Percentiles rank a stretch among this genome's conserved stretches.
These are phyloP conservation scores for Cucurbita maxima DNA, from an alignment of 306 rosid genomes.

Conservation along the genomic window DNA sequence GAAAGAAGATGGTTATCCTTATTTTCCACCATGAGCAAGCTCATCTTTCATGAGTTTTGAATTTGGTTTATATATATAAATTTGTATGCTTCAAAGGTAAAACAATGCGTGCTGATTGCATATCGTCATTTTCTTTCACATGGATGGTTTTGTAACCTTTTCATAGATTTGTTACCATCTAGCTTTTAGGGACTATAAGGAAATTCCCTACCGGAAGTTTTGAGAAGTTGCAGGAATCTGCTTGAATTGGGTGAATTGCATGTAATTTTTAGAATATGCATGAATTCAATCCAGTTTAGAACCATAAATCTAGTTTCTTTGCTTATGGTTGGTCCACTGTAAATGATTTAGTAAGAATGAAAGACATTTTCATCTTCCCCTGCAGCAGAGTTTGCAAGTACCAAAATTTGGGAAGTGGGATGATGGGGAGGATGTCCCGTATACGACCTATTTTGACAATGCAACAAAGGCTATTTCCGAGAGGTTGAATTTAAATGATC, in stretches of 20 bases:
- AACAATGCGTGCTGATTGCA: neutral
- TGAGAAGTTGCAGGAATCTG: neutral
- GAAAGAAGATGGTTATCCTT: too few species aligned
- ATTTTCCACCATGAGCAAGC: too few species aligned
- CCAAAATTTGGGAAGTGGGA: conserved; percentile 16
- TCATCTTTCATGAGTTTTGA: too few species aligned
- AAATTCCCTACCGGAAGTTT: neutral
- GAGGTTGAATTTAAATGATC: neutral
- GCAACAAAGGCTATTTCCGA: conserved; percentile 1
- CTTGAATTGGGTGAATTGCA: neutral
- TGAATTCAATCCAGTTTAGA: neutral
- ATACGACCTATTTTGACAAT: conserved; percentile 11
- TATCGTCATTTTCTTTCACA: neutral
- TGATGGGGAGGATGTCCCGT: conserved; percentile 5
- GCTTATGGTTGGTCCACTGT: neutral
- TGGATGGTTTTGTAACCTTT: neutral
- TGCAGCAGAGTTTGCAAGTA: conserved; percentile 4
- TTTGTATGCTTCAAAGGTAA: neutral
- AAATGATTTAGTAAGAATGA: neutral
- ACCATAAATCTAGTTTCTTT: neutral
- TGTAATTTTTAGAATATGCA: neutral
- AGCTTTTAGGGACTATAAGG: neutral
- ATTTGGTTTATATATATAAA: neutral
- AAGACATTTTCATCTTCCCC: neutral
- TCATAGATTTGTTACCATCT: neutral